A percentile compares a stretch with the other conserved stretches of the same genome.
Conservation (phyloP, 2,329 filamentous ascomycete species). For the Cercospora beticola region DNA sequence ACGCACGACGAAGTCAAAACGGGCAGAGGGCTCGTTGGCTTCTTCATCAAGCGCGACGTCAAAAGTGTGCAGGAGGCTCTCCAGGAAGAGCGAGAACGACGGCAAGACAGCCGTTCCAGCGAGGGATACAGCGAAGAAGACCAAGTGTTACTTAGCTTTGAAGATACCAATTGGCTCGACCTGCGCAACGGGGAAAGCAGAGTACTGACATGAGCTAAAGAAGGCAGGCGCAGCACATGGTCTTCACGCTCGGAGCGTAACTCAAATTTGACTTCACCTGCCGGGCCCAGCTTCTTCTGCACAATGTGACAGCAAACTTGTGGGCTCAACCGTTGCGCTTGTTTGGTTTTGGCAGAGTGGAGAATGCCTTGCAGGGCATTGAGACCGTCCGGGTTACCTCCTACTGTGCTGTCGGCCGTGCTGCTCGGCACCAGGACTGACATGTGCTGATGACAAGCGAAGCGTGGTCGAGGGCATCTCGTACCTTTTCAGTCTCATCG, state of each 20-base stretch:
- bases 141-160: conserved; percentile 38
- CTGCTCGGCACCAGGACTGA: neutral
- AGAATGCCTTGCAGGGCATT: neutral
- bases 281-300: neutral
- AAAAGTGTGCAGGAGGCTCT: conserved; percentile 51
- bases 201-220: conserved; percentile 45
- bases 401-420: neutral
- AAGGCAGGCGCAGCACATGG: neutral
- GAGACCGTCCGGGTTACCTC: neutral
- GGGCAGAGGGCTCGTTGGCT: conserved; percentile 57
- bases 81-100: conserved; percentile 43
- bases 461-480: neutral
- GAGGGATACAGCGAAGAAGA: conserved; percentile 34
- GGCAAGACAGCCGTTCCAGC: conserved; percentile 40
- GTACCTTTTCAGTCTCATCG: neutral
- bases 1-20: conserved; percentile 66
- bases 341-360: neutral
- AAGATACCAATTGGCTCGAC: conserved; percentile 52
- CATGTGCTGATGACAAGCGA: neutral
- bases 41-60: conserved; percentile 47
- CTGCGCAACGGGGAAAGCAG: conserved; percentile 58
- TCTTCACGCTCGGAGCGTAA: neutral
- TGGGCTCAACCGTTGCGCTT: neutral
- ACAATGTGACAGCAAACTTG: neutral
- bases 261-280: neutral